Evolutionary conservation across 352 stramenopile genomes (phyloP), one percentile per base, ranked within the genome.

Genomic region (Pythium folliculosum): DNA sequence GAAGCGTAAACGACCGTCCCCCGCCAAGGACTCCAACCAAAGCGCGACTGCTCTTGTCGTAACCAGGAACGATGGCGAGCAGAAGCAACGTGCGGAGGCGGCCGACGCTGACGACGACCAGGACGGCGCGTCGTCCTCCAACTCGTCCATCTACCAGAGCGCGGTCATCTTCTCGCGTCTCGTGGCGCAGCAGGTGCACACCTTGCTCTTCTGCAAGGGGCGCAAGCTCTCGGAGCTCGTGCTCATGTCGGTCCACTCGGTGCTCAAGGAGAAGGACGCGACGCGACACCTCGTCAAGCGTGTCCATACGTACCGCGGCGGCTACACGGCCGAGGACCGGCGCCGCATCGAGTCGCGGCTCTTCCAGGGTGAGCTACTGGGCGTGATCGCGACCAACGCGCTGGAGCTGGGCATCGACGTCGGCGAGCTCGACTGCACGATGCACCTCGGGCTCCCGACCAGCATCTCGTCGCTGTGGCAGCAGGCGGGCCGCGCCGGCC

Each of bases 381-480:
- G 94, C 22, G 95, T 99, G 9, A 94, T 98, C 14, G 94, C 95
- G 0, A 99, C 97, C 8, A 98, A 95, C 69, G 97, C 97, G 5
- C 84, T 99, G 12, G 97, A 99, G 70, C 77, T 99, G 12, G 97
- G 97, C 17, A 97, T 99, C 54, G 96, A 99, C 67, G 83, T 98
- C 19, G 92, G 93, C 30, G 85, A 87, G 25, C 77, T 99, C 21
- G 95, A 99, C 72, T 89, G 97, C 19, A 99, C 97, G 6, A 82
- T 99, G 56, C 97, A 99, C 70, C 84, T 98, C 52, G 97, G 97
- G 2, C 96, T 98, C 53, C 97, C 97, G 13, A 88, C 88, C 2
- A 98, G 83, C 12, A 83, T 97, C 37, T 87, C 90, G 19, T 98
- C 92, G 30, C 76, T 99, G 56, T 97, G 97, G 85, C 97, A 99